phyloP scores from a whole-genome alignment of 2,329 filamentous ascomycete genomes.

The Fusarium pilosicola region DNA sequence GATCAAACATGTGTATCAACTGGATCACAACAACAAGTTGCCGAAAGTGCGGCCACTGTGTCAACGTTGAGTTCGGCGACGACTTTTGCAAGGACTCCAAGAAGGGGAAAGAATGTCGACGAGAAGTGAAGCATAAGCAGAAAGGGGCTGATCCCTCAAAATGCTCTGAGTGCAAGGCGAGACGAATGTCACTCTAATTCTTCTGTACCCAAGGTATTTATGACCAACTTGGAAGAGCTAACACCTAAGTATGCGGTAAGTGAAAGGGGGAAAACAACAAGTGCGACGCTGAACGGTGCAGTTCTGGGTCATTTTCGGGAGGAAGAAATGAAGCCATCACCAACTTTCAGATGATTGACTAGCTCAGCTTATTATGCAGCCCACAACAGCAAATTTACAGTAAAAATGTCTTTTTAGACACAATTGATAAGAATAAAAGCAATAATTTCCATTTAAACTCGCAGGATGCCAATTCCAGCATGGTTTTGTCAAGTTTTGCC shows the following conservation, averaged over 20 bases:
- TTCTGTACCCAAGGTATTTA: fast-evolving
- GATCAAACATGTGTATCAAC: conserved; percentile 14
- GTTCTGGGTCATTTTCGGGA: fast-evolving
- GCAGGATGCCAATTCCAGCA: fast-evolving
- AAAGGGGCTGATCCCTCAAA: background rate
- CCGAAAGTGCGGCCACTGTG: background rate
- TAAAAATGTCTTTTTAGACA: background rate
- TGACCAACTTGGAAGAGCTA: background rate
- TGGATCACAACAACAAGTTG: background rate
- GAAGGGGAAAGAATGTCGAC: background rate
- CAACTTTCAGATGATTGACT: background rate
- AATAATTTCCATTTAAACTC: fast-evolving
- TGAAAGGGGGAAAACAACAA: fast-evolving
- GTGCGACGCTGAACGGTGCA: fast-evolving
- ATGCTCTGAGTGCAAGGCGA: background rate
- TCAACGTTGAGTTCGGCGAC: background rate
- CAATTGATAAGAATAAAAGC: background rate
- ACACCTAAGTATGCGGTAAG: fast-evolving
- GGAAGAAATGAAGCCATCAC: background rate
- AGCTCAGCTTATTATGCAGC: no score
- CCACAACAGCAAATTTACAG: background rate
- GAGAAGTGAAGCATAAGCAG: background rate
- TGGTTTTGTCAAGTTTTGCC: background rate
- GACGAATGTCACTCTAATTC: background rate
- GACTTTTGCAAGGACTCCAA: background rate